Base-by-base conservation (phyloP, 106 monocot genomes). In the Dendrobium nobile region DNA sequence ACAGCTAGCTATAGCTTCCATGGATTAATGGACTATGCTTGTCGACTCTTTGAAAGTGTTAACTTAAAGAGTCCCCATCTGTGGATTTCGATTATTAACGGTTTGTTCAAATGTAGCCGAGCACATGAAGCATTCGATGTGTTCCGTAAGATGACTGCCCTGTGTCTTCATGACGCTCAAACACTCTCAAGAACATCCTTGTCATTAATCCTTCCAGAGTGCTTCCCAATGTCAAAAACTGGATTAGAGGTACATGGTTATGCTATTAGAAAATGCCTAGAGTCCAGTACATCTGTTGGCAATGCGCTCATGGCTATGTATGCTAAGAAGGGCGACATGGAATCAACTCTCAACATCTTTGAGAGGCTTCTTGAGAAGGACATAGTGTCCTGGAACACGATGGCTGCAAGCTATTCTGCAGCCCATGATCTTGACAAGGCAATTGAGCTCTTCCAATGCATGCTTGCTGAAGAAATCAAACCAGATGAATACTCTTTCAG, bases 271-370 rank as follows among this genome's bases (percentile, higher is more conserved):
- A 84, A 80, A 73, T 82, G 88, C 33, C 72, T 95, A 27, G 90
- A 89, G 16, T 80, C 82, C 2, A 78, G 80, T 70, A 86, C 82
- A 9, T 92, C 95, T 0, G 90, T 92, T 0, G 77, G 90, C 77
- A 95, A 95, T 82, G 92, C 92, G 0, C 84, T 95, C 47, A 95
- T 92, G 83, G 85, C 92, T 11, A 90, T 95, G 92, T 95, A 92
- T 82, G 78, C 82, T 1, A 87, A 77, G 41, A 82, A 75, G 72
- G 87, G 86, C 43, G 80, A 95, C 33, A 81, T 55, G 15, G 40
- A 72, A 10, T 77, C 77, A 3, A 82, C 85, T 18, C 82, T 84
- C 22, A 84, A 47, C 40, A 86, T 92, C n/a, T 92, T 95, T 79
- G 76, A 56, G 74, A 81, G 78, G 73, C 77, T 80, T 42, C 4